Conservation (phyloP, 495 filamentous ascomycete species). For the Lasiosphaeria ovina region DNA sequence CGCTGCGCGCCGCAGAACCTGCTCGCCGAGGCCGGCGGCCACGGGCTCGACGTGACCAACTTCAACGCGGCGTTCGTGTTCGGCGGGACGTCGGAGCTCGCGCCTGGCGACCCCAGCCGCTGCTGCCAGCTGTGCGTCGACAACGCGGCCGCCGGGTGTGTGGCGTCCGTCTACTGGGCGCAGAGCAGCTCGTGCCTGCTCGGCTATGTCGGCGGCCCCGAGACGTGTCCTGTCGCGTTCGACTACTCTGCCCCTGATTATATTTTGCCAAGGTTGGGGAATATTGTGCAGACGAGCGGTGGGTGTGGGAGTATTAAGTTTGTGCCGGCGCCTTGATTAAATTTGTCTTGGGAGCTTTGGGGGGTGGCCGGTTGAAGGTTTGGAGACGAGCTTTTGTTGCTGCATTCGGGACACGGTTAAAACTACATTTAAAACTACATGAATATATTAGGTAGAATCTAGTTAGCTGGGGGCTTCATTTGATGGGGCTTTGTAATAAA, state of each 20-base stretch:
- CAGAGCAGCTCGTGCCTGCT: background rate
- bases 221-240: background rate
- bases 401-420: too few species aligned
- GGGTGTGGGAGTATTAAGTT: too few species aligned
- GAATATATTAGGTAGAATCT: too few species aligned
- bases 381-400: too few species aligned
- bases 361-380: too few species aligned
- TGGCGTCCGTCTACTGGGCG: conserved; percentile 1
- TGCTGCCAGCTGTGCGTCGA: conserved; percentile 7
- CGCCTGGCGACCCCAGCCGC: background rate
- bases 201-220: background rate
- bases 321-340: too few species aligned
- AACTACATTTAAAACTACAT: too few species aligned
- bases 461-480: too few species aligned
- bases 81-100: background rate
- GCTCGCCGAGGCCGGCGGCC: conserved; percentile 3
- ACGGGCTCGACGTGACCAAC: background rate
- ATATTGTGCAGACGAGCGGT: background rate
- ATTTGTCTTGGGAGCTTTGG: too few species aligned
- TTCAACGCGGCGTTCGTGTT: background rate
- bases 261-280: background rate
- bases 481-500: too few species aligned
- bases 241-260: background rate
- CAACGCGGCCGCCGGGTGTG: background rate
- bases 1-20: background rate